Conservation (phyloP, 2,329 filamentous ascomycete species). For the Talaromyces sp. region DNA sequence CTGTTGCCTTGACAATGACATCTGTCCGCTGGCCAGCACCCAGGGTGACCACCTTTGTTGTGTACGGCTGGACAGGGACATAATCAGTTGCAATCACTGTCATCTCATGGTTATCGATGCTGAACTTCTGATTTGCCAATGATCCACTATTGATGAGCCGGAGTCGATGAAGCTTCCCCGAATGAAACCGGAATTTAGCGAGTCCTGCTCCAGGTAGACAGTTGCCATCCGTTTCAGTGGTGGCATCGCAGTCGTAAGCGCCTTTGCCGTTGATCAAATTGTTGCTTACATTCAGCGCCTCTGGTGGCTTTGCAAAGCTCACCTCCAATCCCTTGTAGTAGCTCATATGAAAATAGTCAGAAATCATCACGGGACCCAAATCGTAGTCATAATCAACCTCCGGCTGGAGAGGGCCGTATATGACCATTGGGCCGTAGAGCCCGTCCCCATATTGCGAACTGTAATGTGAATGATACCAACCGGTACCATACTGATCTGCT, state of each 20-base stretch:
- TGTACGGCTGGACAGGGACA: background rate
- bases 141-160: slow-evolving; percentile 1
- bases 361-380: background rate
- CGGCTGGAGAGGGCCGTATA: background rate
- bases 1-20: background rate
- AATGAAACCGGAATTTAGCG: background rate
- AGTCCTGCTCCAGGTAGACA: background rate
- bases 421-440: background rate
- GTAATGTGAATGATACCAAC: slow-evolving; percentile 38
- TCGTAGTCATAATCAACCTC: background rate
- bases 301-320: background rate
- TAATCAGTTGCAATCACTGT: background rate
- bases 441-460: slow-evolving; percentile 33
- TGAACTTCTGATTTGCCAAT: background rate
- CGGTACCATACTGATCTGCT: slow-evolving; percentile 25
- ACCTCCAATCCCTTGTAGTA: background rate
- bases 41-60: background rate
- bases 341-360: slow-evolving; percentile 1
- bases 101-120: background rate
- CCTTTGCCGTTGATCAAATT: slow-evolving; percentile 5
- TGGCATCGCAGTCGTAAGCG: background rate
- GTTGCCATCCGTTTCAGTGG: background rate
- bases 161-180: background rate
- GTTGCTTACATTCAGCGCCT: background rate
- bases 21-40: background rate